Evolutionary conservation across 495 filamentous ascomycete species (phyloP), one percentile per base, ranked within the genome.

Genomic region (Clohesyomyces aquaticus): DNA sequence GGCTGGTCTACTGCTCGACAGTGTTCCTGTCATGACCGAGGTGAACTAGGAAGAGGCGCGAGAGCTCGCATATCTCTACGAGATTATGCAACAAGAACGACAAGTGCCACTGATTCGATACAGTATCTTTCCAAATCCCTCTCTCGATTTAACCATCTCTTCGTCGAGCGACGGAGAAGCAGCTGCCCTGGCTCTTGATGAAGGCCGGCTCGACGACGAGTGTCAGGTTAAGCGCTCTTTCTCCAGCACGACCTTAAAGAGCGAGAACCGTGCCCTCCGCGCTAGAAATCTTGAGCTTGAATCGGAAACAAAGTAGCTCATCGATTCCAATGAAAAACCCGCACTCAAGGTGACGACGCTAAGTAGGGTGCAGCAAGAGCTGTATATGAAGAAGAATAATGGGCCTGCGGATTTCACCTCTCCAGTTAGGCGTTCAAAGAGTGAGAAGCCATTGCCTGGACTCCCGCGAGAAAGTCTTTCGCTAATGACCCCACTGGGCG

Each of bases 21-120:
- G n/a, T n/a, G n/a, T n/a, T n/a, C n/a, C n/a, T n/a, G n/a, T n/a
- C n/a, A n/a, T n/a, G n/a, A 32, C 28, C 14, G 26, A 23, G 28
- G 10, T 28, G 28, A 41, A 23, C 29, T 41, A n/a, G 19, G 25
- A 42, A 11, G 54, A 53, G 14, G 26, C 9, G 4, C n/a, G n/a
- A 27, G 1, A 47, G 21, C 48, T 62, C 19, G n/a, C 12, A n/a
- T 62, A 45, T 26, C 16, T 62, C 11, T 62, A 32, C 50, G 49
- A 55, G 26, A 41, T 41, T 11, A 54, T 62, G 50, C 59, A 62
- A 14, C 14, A 46, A 16, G 49, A 54, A 26, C 48, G 59, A 19
- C 59, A 27, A 28, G 49, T 62, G 4, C 59, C 59, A 10, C 48
- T 62, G 14, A 21, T 29, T n/a, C 59, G 59, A 11, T 62, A 62